Percentiles rank a stretch among this genome's conserved stretches.
phyloP scores from a whole-genome alignment of 2,329 filamentous ascomycete species.

The Diaporthe helianthi region DNA sequence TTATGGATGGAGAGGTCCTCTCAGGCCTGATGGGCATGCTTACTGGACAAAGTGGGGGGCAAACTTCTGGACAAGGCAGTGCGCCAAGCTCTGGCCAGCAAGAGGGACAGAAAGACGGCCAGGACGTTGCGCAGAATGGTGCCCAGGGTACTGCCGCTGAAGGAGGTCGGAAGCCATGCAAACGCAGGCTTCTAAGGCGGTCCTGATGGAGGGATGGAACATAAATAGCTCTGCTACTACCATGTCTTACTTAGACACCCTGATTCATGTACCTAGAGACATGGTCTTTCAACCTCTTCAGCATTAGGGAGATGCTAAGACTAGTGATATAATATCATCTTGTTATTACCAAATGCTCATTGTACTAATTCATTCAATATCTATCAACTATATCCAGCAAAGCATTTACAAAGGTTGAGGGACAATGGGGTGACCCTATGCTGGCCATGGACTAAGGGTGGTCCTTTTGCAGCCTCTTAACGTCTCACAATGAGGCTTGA shows the following conservation, averaged over 20 bases:
- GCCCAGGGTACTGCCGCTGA: not conserved
- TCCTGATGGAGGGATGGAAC: not conserved
- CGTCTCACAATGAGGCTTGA: no score
- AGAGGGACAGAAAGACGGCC: not conserved
- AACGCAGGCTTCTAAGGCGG: not conserved
- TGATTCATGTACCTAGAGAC: not conserved
- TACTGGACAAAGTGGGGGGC: not conserved
- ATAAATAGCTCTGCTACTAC: no score
- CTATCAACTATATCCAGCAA: no score
- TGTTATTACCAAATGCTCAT: no score
- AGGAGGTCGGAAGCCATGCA: not conserved
- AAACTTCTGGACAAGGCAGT: not conserved
- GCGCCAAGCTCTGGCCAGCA: not conserved
- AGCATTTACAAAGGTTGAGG: no score
- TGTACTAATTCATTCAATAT: no score
- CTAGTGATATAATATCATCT: no score
- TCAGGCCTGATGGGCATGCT: slow-evolving; percentile 9
- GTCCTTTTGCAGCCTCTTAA: no score
- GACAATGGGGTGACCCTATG: no score
- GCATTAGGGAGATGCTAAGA: no score
- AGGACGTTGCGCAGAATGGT: not conserved
- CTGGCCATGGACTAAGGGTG: no score
- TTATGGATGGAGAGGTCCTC: not conserved
- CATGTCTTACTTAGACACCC: not conserved
- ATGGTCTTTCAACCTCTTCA: no score